Conservation (phyloP, 306 rosid genomes). For the Pachyrhizus erosus region DNA sequence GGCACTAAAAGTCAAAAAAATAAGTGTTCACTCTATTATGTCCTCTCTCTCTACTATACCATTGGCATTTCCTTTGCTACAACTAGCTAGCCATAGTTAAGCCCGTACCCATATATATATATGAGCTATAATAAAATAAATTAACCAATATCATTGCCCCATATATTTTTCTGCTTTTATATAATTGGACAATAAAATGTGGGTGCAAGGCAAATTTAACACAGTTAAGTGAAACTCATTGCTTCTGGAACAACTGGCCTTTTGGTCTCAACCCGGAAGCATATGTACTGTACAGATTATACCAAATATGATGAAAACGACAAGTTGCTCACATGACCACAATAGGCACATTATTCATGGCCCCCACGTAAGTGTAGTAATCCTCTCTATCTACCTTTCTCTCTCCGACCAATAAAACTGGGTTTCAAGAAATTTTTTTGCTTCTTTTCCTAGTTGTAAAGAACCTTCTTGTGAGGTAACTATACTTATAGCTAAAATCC, state of each 20-base stretch:
- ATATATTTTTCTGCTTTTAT: not conserved
- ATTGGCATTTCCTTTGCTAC: slow-evolving; percentile 32
- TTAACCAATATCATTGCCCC: not conserved
- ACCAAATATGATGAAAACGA: slow-evolving; percentile 62
- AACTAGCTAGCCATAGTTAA: slow-evolving; percentile 1
- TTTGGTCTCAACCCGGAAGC: slow-evolving; percentile 50
- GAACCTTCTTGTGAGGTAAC: slow-evolving; percentile 52
- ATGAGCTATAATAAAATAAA: not conserved
- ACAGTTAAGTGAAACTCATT: slow-evolving; percentile 14
- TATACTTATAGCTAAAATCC: slow-evolving; percentile 42
- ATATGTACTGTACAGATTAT: slow-evolving; percentile 51
- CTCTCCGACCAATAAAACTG: slow-evolving; percentile 45
- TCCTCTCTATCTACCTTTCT: slow-evolving; percentile 43
- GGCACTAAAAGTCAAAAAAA: slow-evolving; percentile 64
- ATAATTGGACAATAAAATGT: not conserved
- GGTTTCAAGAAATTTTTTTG: slow-evolving; percentile 32
- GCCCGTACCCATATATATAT: not conserved
- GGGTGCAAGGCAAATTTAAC: not conserved
- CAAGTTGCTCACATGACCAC: slow-evolving; percentile 78
- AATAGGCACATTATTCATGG: slow-evolving; percentile 62
- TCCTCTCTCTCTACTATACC: slow-evolving; percentile 37
- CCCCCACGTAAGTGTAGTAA: slow-evolving; percentile 70
- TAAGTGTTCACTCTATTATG: slow-evolving; percentile 44
- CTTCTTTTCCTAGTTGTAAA: slow-evolving; percentile 47
- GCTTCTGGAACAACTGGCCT: slow-evolving; percentile 43